These are phyloP conservation scores for Podaxis sp. DNA, from an alignment of 768 basidiomycete species.

Conservation along the genomic window DNA sequence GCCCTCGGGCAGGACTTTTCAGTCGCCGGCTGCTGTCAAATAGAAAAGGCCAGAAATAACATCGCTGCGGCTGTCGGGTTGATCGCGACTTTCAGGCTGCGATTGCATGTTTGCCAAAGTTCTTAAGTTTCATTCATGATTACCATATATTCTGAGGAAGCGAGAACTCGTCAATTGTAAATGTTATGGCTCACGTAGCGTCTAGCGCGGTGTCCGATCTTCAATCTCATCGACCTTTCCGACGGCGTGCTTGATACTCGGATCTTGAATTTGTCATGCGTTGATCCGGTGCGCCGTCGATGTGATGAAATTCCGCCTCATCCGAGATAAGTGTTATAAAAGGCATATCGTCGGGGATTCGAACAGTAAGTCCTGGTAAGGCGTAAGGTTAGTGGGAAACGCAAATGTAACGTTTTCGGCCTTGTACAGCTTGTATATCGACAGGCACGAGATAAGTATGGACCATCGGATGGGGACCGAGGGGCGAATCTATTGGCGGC, in stretches of 20 bases:
- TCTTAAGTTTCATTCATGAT: neutral
- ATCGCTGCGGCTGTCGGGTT: neutral
- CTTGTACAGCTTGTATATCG: neutral
- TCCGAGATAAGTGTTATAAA: too few species aligned
- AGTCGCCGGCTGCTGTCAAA: neutral
- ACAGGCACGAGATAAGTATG: neutral
- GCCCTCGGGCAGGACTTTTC: neutral
- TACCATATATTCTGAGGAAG: neutral
- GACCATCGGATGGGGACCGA: neutral
- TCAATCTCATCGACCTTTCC: neutral
- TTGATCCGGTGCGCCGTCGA: neutral
- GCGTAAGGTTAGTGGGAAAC: neutral
- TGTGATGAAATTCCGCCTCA: too few species aligned
- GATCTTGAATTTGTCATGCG: neutral
- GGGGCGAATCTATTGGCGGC: neutral
- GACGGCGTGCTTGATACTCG: neutral
- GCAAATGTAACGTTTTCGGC: neutral
- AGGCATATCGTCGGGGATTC: too few species aligned
- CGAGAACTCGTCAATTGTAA: neutral
- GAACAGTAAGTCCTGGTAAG: too few species aligned
- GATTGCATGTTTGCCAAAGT: neutral
- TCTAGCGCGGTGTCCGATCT: neutral
- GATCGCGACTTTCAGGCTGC: neutral
- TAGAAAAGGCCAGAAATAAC: neutral
- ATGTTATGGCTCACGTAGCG: neutral